Percentiles rank a stretch among this genome's conserved stretches.
Conservation (phyloP, 495 filamentous ascomycete genomes). For the Astrothelium subdiscretum region DNA sequence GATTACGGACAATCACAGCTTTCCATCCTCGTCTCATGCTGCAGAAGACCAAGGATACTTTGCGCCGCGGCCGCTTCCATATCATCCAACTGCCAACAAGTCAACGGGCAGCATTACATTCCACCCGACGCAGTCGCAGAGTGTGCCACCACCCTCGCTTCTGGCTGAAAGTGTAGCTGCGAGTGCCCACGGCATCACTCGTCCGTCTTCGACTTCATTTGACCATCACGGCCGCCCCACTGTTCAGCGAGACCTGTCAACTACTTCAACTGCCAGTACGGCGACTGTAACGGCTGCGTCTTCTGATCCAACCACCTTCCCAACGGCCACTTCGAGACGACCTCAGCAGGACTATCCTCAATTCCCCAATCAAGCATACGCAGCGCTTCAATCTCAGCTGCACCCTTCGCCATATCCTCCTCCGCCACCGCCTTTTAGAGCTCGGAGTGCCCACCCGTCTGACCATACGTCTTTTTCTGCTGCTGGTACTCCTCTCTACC, state of each 20-base stretch:
- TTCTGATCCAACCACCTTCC: conserved; percentile 5
- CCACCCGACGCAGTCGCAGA: conserved; percentile 10
- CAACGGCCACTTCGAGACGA: conserved; percentile 5
- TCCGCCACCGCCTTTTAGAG: conserved; percentile 17
- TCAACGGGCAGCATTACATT: conserved; percentile 1
- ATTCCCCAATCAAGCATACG: conserved; percentile 32
- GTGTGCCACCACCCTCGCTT: conserved; percentile 12
- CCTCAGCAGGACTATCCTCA: conserved; percentile 16
- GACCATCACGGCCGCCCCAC: conserved; percentile 13
- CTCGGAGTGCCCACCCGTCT: conserved; percentile 25
- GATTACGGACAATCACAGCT: conserved; percentile 1
- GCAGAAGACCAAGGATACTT: conserved; percentile 10
- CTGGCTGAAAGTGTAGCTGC: conserved; percentile 3
- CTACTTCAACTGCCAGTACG: conserved; percentile 21
- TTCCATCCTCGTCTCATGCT: neutral
- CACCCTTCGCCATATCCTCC: conserved; percentile 24
- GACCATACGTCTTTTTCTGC: conserved; percentile 21
- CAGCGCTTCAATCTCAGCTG: conserved; percentile 31
- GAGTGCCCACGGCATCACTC: neutral
- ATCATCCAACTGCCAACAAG: conserved; percentile 8
- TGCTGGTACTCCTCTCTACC: conserved; percentile 15
- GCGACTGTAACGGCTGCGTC: conserved; percentile 19
- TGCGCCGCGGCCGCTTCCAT: conserved; percentile 17
- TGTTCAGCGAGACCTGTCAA: conserved; percentile 20
- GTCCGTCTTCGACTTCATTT: conserved; percentile 13